phyloP scores from a whole-genome alignment of 495 filamentous ascomycete species.

The Durotheca rogersii region DNA sequence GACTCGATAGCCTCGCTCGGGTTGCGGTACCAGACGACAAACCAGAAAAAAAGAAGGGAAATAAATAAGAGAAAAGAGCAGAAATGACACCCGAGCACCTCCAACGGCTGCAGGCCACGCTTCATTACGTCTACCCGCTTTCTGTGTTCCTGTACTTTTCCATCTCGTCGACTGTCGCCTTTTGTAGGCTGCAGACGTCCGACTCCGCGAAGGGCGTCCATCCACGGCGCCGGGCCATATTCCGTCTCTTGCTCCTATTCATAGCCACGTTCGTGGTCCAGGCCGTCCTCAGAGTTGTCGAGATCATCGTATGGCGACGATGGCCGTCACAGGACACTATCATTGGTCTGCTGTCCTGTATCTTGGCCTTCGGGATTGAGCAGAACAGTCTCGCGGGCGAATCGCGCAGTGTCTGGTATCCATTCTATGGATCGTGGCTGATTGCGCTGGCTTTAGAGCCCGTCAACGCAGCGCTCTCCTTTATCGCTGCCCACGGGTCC shows the following conservation, averaged over 20 bases:
- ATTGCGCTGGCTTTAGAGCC: slow-evolving; percentile 54
- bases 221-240: slow-evolving; percentile 47
- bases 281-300: slow-evolving; percentile 43
- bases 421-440: slow-evolving; percentile 58
- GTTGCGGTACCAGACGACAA: too few species aligned
- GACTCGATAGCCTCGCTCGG: slow-evolving; percentile 5
- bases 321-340: slow-evolving; percentile 50
- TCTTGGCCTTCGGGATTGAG: slow-evolving; percentile 57
- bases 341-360: slow-evolving; percentile 55
- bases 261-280: slow-evolving; percentile 54
- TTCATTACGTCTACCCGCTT: slow-evolving; percentile 59
- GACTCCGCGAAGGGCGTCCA: slow-evolving; percentile 39
- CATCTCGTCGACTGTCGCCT: slow-evolving; percentile 48
- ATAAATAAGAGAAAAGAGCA: too few species aligned
- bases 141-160: slow-evolving; percentile 58
- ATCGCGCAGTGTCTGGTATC: slow-evolving; percentile 59
- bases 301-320: slow-evolving; percentile 38
- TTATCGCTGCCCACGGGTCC: slow-evolving; percentile 31
- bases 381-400: slow-evolving; percentile 52
- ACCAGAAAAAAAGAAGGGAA: too few species aligned
- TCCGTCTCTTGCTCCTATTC: slow-evolving; percentile 48
- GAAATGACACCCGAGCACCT: slow-evolving; percentile 18
- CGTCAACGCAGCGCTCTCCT: slow-evolving; percentile 39
- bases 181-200: slow-evolving; percentile 57
- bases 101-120: slow-evolving; percentile 25